phyloP scores from a whole-genome alignment of 2,329 filamentous ascomycete species.

The Pezicula carpinea region DNA sequence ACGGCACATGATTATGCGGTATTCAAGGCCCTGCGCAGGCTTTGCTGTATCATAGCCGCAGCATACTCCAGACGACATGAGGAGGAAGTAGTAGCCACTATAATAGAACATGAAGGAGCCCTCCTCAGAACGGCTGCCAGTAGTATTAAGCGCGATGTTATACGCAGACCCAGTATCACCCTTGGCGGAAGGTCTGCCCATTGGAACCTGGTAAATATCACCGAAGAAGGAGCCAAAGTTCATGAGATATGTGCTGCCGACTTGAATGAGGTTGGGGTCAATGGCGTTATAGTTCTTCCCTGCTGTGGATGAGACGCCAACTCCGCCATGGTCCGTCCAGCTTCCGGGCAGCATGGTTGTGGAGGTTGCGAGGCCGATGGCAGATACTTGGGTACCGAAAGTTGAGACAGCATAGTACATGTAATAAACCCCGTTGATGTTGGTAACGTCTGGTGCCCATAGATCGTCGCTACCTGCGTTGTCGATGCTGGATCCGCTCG shows the following conservation, averaged over 20 bases:
- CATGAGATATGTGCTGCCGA: slow-evolving; percentile 38
- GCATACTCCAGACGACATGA: slow-evolving; percentile 55
- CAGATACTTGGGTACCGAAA: slow-evolving; percentile 47
- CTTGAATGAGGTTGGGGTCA: slow-evolving; percentile 46
- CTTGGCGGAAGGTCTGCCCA: slow-evolving; percentile 32
- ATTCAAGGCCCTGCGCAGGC: slow-evolving; percentile 53
- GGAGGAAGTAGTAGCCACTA: slow-evolving; percentile 55
- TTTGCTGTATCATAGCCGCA: slow-evolving; percentile 46
- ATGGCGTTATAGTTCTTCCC: slow-evolving; percentile 51
- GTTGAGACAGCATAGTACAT: slow-evolving; percentile 51
- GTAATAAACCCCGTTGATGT: slow-evolving; percentile 45
- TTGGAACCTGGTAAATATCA: slow-evolving; percentile 53
- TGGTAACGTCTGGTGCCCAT: slow-evolving; percentile 47
- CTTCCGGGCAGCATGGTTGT: slow-evolving; percentile 4
- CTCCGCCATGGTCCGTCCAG: slow-evolving; percentile 54
- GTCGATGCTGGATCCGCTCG: slow-evolving; percentile 34
- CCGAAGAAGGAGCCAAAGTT: slow-evolving; percentile 65
- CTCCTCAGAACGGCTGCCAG: slow-evolving; percentile 47
- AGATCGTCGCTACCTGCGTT: slow-evolving; percentile 30
- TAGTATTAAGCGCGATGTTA: slow-evolving; percentile 47
- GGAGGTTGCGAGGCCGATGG: slow-evolving; percentile 38
- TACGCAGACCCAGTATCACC: slow-evolving; percentile 25
- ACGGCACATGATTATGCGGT: slow-evolving; percentile 60
- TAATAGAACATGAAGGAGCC: slow-evolving; percentile 49
- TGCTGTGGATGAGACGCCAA: slow-evolving; percentile 41